Base-by-base conservation (phyloP, 257 asterid species). In the Scutellaria baicalensis region DNA sequence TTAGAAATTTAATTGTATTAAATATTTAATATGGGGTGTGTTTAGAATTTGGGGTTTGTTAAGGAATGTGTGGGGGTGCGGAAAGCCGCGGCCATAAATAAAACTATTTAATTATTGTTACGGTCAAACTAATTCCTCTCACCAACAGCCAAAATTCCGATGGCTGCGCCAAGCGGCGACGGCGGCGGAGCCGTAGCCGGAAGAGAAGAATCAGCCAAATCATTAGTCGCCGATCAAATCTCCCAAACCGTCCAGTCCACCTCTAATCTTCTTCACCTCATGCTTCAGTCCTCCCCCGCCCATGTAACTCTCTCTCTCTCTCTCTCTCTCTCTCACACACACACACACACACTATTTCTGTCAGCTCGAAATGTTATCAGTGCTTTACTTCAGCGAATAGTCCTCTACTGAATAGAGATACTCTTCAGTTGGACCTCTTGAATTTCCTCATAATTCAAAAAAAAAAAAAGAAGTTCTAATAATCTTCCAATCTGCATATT, bases 201-300 rank as follows among this genome's bases (percentile, higher is more conserved):
- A 42, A 78, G 76, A 76, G 95, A 83, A 14, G 95, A 91, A 38
- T 82, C 97, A 8, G 89, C 93, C 11, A 88, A 88, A 71, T 49
- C 83, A 9, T 8, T 64, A 31, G 89, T 85, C 1, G 89, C 89
- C n/a, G 97, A 88, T 78, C 97, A 91, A 68, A 89, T 91, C 43
- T 82, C 96, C 7, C 96, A 87, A 66, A 83, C 93, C 52, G 82
- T 89, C 3, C 89, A 81, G 70, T 91, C 97, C 62, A 89, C 93
- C 44, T 91, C 97, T 71, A 91, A 91, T 80, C 97, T 91, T 69
- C 88, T 91, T 31, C 97, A 83, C 56, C 97, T 91, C 85, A 91
- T 91, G 97, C 91, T 86, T 50, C 89, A 89, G 9, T 84, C 96
- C 43, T 91, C 97, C 54, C 89, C 93, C 21, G 80, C 97, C 18